Percentiles rank a stretch among this genome's conserved stretches.
phyloP scores from a whole-genome alignment of 306 rosid genomes.

The Ormosia semicastrata region DNA sequence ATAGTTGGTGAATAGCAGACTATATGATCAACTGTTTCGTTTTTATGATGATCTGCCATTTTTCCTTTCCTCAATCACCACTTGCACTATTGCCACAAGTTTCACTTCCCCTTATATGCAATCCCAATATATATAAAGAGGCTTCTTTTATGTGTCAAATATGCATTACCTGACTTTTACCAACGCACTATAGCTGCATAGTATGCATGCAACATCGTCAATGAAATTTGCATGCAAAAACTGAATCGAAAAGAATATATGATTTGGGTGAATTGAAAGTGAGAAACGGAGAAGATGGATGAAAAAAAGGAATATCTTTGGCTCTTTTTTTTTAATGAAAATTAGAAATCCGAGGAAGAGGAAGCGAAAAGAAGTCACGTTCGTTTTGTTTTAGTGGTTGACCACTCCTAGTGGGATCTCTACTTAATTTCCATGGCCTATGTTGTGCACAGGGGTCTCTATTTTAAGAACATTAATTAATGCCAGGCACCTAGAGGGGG shows the following conservation, averaged over 20 bases:
- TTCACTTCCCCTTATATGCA: background rate
- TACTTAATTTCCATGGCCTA: conserved; percentile 27
- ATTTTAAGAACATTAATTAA: conserved; percentile 23
- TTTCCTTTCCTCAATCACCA: background rate
- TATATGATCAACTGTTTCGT: conserved; percentile 23
- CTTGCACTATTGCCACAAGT: background rate
- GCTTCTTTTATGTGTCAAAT: background rate
- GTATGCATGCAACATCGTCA: conserved; percentile 6
- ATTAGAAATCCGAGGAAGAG: background rate
- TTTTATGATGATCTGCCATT: background rate
- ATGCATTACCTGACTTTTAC: background rate
- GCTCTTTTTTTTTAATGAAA: background rate
- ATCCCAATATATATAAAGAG: background rate
- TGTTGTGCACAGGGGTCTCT: conserved; percentile 20
- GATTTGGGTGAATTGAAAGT: conserved; percentile 10
- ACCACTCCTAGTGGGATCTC: conserved; percentile 30
- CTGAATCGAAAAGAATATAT: background rate
- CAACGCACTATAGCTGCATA: background rate
- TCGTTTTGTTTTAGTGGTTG: conserved; percentile 33
- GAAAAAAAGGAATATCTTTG: background rate
- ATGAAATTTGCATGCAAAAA: conserved; percentile 13
- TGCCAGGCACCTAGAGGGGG: background rate
- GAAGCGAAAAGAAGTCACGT: conserved; percentile 16
- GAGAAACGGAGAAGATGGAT: background rate
- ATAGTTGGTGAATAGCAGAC: conserved; percentile 72